Conservation (phyloP, 306 rosid genomes). For the Betula pendula region DNA sequence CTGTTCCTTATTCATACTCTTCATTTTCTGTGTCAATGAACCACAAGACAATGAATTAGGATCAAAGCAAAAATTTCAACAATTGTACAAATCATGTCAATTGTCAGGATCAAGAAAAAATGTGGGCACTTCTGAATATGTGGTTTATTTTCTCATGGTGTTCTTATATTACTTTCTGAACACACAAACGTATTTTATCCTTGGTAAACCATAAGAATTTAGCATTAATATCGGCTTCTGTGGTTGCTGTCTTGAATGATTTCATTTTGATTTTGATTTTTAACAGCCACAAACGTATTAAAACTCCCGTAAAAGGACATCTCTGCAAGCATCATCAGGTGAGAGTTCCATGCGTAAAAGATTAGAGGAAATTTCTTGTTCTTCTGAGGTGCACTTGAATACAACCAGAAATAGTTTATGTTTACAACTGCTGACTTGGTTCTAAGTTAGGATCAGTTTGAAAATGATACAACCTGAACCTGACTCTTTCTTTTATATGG, state of each 20-base stretch:
- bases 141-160: conserved; percentile 3
- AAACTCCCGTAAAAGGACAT: conserved; percentile 9
- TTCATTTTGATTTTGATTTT: neutral
- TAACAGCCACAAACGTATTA: conserved; percentile 10
- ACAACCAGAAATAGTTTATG: neutral
- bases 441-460: neutral
- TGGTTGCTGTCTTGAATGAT: neutral
- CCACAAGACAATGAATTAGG: neutral
- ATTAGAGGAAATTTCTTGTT: neutral
- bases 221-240: neutral
- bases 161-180: neutral
- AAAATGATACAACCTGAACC: neutral
- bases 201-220: neutral
- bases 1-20: neutral
- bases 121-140: neutral
- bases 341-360: neutral
- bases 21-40: neutral
- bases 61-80: neutral
- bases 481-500: neutral
- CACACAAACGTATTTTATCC: neutral
- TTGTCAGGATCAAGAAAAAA: neutral
- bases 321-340: conserved; percentile 13
- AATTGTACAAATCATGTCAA: neutral
- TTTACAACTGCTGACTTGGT: neutral
- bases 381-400: neutral